These are phyloP conservation scores for Scedosporium minutisporum DNA, from an alignment of 2,329 filamentous ascomycete species.

Conservation along the genomic window DNA sequence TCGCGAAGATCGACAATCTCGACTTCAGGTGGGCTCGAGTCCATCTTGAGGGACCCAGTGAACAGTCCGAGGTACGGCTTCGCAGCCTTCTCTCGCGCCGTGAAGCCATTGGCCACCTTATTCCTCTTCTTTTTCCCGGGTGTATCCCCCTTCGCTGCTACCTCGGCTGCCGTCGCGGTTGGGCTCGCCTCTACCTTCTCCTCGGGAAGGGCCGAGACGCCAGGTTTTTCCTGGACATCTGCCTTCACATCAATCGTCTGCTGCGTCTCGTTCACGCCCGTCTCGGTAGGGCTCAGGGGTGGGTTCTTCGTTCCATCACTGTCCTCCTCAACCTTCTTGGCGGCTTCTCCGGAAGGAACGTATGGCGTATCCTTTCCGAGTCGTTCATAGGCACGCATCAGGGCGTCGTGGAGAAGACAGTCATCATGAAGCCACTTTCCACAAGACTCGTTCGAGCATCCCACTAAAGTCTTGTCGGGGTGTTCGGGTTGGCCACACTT, in stretches of 20 bases:
- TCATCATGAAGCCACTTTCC: constrained; percentile 55
- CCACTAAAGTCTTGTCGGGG: constrained; percentile 49
- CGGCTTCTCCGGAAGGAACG: constrained; percentile 22
- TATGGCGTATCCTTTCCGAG: constrained; percentile 43
- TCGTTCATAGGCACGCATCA: constrained; percentile 38
- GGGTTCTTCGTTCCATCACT: constrained; percentile 15
- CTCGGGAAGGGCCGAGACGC: constrained; percentile 10
- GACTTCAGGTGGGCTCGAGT: constrained; percentile 36
- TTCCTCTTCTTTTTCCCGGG: constrained; percentile 14
- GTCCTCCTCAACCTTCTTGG: constrained; percentile 24
- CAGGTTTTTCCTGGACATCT: constrained; percentile 26
- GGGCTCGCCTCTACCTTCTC: constrained; percentile 18
- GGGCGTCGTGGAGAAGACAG: constrained; percentile 47
- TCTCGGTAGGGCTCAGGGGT: constrained; percentile 42
- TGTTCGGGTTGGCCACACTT: constrained; percentile 52
- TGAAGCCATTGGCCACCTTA: constrained; percentile 20
- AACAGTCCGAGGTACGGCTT: constrained; percentile 45
- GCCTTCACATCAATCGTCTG: constrained; percentile 44
- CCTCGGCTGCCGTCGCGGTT: constrained; percentile 11
- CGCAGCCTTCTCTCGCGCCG: constrained; percentile 12
- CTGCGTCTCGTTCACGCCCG: constrained; percentile 37
- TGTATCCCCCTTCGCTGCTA: constrained; percentile 19
- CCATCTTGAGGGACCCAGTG: constrained; percentile 37
- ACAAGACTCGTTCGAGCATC: constrained; percentile 45
- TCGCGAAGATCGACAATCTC: constrained; percentile 43